These are phyloP conservation scores for Penicillium silybi DNA, from an alignment of 495 filamentous ascomycete species.

Conservation along the genomic window DNA sequence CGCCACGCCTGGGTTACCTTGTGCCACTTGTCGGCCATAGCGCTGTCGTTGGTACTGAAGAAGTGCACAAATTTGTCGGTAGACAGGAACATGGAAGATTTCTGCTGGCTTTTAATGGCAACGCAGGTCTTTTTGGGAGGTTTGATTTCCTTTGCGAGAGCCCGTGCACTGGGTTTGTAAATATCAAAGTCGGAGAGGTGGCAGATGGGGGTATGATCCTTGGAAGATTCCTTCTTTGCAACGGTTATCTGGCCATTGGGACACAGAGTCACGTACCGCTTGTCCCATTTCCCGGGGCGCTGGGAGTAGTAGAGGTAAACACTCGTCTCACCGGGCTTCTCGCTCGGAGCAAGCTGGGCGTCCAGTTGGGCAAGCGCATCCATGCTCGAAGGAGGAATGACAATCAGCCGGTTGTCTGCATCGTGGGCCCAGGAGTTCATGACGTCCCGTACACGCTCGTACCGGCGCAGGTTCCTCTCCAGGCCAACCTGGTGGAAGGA, in stretches of 20 bases:
- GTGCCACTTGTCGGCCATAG: constrained; percentile 64
- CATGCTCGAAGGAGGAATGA: constrained; percentile 49
- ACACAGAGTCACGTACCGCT: constrained; percentile 71
- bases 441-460: constrained; percentile 83
- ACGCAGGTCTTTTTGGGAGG: constrained; percentile 78
- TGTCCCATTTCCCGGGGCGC: constrained; percentile 78
- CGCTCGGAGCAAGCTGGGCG: constrained; percentile 47
- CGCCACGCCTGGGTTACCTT: constrained; percentile 72
- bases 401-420: constrained; percentile 61
- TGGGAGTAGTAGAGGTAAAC: constrained; percentile 77
- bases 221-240: constrained; percentile 59
- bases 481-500: constrained; percentile 71
- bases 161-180: constrained; percentile 66
- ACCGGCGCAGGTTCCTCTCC: constrained; percentile 76
- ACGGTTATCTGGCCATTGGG: constrained; percentile 71
- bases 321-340: constrained; percentile 58
- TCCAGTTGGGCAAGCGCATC: constrained; percentile 47
- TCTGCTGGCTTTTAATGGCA: constrained; percentile 91
- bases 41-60: constrained; percentile 72
- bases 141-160: constrained; percentile 59
- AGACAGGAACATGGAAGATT: constrained; percentile 75
- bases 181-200: constrained; percentile 94
- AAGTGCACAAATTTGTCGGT: constrained; percentile 87
- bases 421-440: constrained; percentile 91
- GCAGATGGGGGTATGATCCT: constrained; percentile 66